These are phyloP conservation scores for Didymella lethalis DNA, from an alignment of 2,329 filamentous ascomycete genomes.

Conservation along the genomic window DNA sequence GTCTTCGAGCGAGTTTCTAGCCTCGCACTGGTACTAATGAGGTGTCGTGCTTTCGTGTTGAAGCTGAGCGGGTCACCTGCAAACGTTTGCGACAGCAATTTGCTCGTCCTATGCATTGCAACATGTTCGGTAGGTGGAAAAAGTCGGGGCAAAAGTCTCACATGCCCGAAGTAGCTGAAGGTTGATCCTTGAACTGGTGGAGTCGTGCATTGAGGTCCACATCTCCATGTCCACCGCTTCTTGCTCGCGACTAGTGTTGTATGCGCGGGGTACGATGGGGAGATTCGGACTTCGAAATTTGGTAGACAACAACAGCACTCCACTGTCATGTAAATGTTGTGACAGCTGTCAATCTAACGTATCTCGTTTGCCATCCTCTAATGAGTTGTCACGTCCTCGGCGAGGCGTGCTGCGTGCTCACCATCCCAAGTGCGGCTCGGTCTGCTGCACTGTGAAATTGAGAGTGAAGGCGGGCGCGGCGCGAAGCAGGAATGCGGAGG, in stretches of 20 bases:
- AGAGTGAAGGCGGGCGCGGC: slow-evolving; percentile 34
- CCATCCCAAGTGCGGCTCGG: slow-evolving; percentile 30
- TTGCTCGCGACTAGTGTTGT: slow-evolving; percentile 8
- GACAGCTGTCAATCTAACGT: slow-evolving; percentile 22
- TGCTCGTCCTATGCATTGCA: neutral
- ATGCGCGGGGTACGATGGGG: slow-evolving; percentile 20
- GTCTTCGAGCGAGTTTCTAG: slow-evolving; percentile 1
- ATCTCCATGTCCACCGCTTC: slow-evolving; percentile 10
- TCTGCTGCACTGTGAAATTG: slow-evolving; percentile 33
- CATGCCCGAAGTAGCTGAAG: neutral
- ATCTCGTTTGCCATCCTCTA: slow-evolving; percentile 5
- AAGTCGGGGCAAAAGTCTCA: neutral
- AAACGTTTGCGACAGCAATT: neutral
- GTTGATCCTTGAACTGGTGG: slow-evolving; percentile 10
- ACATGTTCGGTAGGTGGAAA: neutral
- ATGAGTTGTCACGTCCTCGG: slow-evolving; percentile 18
- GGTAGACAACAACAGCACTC: slow-evolving; percentile 9
- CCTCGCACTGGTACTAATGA: slow-evolving; percentile 8
- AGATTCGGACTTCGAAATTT: slow-evolving; percentile 4
- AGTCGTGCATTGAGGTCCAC: slow-evolving; percentile 7
- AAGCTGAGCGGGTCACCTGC: slow-evolving; percentile 1
- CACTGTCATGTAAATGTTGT: slow-evolving; percentile 15
- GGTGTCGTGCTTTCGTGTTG: slow-evolving; percentile 5
- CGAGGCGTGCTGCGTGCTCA: slow-evolving; percentile 24
- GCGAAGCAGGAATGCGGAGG: slow-evolving; percentile 12